A percentile compares a stretch with the other conserved stretches of the same genome.
These are phyloP conservation scores for Lipomyces chichibuensis DNA, from an alignment of 805 yeast genomes.

Conservation along the genomic window DNA sequence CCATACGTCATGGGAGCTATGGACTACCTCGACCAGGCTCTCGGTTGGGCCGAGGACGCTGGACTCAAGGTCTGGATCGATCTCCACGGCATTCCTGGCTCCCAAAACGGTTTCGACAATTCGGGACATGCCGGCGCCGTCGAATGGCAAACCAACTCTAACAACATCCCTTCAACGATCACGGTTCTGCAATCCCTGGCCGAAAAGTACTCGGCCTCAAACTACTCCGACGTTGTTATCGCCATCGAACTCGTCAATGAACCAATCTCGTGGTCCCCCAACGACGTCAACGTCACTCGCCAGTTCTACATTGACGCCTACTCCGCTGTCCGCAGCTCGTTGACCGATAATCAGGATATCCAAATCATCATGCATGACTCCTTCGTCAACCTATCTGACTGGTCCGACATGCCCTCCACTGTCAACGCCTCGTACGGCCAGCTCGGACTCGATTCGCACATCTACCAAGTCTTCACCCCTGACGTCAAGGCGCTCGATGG, in stretches of 20 bases:
- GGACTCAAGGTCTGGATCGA: conserved; percentile 84
- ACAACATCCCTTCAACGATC: conserved; percentile 57
- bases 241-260: conserved; percentile 89
- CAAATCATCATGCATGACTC: conserved; percentile 82
- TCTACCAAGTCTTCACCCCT: conserved; percentile 77
- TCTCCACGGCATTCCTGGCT: conserved; percentile 94
- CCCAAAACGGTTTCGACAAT: conserved; percentile 95
- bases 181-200: conserved; percentile 59
- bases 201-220: conserved; percentile 62
- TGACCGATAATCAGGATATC: conserved; percentile 46
- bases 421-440: conserved; percentile 52
- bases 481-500: conserved; percentile 43
- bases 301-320: conserved; percentile 68
- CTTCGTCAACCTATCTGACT: conserved; percentile 61
- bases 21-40: conserved; percentile 70
- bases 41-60: conserved; percentile 69
- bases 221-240: conserved; percentile 69
- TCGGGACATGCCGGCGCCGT: conserved; percentile 75
- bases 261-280: conserved; percentile 57
- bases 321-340: conserved; percentile 57
- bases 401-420: conserved; percentile 57
- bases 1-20: conserved; percentile 88
- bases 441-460: conserved; percentile 84
- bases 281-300: conserved; percentile 62
- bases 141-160: conserved; percentile 56